Conservation (phyloP, 2,329 filamentous ascomycete genomes). For the Monosporascus ibericus region DNA sequence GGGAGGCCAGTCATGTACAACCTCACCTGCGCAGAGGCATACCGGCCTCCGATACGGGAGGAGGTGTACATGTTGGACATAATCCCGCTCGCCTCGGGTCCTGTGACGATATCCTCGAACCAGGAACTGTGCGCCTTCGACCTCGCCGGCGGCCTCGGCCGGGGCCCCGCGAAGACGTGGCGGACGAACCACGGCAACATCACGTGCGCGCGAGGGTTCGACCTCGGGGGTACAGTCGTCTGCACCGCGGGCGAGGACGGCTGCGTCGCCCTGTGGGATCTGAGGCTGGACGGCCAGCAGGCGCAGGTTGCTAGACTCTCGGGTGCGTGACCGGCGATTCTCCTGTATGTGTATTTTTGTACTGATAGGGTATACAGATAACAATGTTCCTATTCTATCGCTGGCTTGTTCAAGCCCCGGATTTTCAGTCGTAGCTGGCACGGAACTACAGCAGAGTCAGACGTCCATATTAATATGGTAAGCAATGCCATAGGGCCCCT, state of each 20-base stretch:
- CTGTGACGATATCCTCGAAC: conserved; percentile 64
- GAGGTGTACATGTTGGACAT: conserved; percentile 56
- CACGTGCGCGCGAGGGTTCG: conserved; percentile 54
- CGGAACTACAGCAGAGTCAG: conserved; percentile 61
- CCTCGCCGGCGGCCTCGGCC: conserved; percentile 46
- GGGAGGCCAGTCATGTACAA: conserved; percentile 32
- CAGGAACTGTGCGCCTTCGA: conserved; percentile 63
- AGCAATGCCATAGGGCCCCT: conserved; percentile 8
- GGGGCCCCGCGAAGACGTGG: conserved; percentile 42
- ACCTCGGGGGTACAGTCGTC: conserved; percentile 46
- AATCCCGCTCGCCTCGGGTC: conserved; percentile 40
- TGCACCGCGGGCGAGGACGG: conserved; percentile 70
- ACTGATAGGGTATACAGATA: conserved; percentile 27
- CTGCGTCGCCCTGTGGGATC: conserved; percentile 59
- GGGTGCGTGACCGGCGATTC: conserved; percentile 31
- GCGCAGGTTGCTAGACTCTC: conserved; percentile 38
- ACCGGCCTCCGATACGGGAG: conserved; percentile 29
- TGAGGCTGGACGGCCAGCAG: conserved; percentile 38
- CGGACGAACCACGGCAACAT: conserved; percentile 55
- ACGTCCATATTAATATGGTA: conserved; percentile 59
- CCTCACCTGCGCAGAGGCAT: conserved; percentile 32
- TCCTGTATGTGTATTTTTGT: conserved; percentile 1
- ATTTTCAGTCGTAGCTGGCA: conserved; percentile 63
- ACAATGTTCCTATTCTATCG: conserved; percentile 51
- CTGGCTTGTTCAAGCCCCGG: conserved; percentile 53